phyloP scores from a whole-genome alignment of 2,329 filamentous ascomycete genomes.

The Paracorniculantispora psalliotae region DNA sequence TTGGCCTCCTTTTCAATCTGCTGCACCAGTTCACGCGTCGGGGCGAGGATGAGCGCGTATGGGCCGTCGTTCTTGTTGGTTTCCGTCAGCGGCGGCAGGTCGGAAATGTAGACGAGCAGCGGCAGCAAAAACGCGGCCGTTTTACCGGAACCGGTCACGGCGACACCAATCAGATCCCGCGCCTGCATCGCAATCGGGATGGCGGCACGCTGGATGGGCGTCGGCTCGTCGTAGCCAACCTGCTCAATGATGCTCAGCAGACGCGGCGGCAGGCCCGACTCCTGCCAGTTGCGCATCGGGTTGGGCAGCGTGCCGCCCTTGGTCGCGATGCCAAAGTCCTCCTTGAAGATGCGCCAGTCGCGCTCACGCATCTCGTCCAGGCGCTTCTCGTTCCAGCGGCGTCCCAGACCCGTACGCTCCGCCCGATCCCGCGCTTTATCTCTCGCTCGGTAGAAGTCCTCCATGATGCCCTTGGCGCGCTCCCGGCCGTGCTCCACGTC shows the following conservation, averaged over 20 bases:
- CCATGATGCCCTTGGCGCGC: constrained; percentile 73
- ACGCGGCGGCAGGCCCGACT: constrained; percentile 72
- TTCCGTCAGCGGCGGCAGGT: constrained; percentile 79
- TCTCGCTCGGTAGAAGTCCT: constrained; percentile 66
- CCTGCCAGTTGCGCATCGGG: constrained; percentile 90
- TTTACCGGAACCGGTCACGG: constrained; percentile 97
- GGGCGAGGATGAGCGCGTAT: constrained; percentile 94
- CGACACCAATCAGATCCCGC: constrained; percentile 95
- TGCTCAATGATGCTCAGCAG: constrained; percentile 76
- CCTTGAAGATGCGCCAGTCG: constrained; percentile 99
- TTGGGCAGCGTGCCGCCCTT: constrained; percentile 91
- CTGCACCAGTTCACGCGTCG: constrained; percentile 93
- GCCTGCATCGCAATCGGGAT: constrained; percentile 93
- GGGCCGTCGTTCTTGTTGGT: constrained; percentile 89
- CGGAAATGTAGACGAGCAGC: constrained; percentile 88
- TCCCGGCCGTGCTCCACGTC: constrained; percentile 72
- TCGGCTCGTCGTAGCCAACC: constrained; percentile 88
- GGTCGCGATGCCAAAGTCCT: constrained; percentile 94
- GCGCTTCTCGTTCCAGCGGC: constrained; percentile 93
- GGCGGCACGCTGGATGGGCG: constrained; percentile 85
- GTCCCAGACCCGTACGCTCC: constrained; percentile 70
- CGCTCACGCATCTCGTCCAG: constrained; percentile 92
- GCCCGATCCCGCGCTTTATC: constrained; percentile 66
- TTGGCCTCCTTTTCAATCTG: constrained; percentile 93
- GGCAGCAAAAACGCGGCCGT: constrained; percentile 93